Conservation (phyloP, 306 rosid species). For the Lathyrus sativus region DNA sequence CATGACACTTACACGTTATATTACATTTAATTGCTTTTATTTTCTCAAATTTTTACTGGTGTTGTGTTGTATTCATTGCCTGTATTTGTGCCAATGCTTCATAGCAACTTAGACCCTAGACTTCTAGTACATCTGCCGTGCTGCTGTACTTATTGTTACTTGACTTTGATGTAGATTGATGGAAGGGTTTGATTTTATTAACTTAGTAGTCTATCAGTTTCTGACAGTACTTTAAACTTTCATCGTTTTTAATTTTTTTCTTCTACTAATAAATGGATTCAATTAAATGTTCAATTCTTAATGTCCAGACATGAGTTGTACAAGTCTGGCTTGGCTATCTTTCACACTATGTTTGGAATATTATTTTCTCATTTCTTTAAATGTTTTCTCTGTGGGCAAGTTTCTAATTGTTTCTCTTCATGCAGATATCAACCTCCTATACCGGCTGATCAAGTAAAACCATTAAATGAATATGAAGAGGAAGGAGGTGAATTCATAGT, state of each 20-base stretch:
- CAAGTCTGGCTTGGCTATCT: neutral
- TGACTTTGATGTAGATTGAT: neutral
- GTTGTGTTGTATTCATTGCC: neutral
- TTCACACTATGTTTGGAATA: neutral
- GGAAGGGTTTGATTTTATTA: neutral
- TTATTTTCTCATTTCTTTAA: neutral
- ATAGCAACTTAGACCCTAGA: neutral
- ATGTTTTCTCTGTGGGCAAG: slow-evolving; percentile 7
- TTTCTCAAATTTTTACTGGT: neutral
- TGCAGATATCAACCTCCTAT: slow-evolving; percentile 85
- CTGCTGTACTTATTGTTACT: neutral
- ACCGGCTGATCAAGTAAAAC: slow-evolving; percentile 84
- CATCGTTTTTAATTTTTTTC: neutral
- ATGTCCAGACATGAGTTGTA: neutral
- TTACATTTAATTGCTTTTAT: neutral
- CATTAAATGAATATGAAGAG: slow-evolving; percentile 72
- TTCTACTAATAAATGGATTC: neutral
- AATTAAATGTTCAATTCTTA: neutral
- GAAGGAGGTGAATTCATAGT: slow-evolving; percentile 64
- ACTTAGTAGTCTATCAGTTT: neutral
- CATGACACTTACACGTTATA: neutral
- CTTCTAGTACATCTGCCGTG: neutral
- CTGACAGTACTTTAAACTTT: neutral
- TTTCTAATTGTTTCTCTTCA: slow-evolving; percentile 14
- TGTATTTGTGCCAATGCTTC: neutral